These are phyloP conservation scores for Saitoella complicata DNA, from an alignment of 805 yeast genomes.

Conservation along the genomic window DNA sequence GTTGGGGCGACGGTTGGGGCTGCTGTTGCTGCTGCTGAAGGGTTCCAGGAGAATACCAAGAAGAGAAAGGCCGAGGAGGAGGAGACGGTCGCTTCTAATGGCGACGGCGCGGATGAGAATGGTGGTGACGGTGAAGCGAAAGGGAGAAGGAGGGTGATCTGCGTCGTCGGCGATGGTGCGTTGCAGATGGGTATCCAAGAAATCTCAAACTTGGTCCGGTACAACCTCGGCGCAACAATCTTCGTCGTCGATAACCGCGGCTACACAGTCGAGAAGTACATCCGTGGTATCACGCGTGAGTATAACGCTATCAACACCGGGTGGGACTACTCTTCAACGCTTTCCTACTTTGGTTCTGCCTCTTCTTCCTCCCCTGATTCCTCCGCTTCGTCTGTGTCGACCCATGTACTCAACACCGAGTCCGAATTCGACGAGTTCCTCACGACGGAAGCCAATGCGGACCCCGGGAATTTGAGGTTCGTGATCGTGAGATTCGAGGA, in stretches of 20 bases:
- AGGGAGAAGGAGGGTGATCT: constrained; percentile 36
- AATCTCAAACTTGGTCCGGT: constrained; percentile 44
- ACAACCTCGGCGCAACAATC: constrained; percentile 46
- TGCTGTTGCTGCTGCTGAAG: constrained; percentile 37
- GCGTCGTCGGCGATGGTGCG: constrained; percentile 84
- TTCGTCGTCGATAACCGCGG: constrained; percentile 73
- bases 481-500: constrained; percentile 44
- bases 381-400: constrained; percentile 10
- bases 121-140: too few species aligned
- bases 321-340: constrained; percentile 68
- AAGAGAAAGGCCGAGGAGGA: too few species aligned
- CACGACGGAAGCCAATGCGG: constrained; percentile 21
- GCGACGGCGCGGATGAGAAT: constrained; percentile 17
- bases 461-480: constrained; percentile 28
- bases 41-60: too few species aligned
- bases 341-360: constrained; percentile 44
- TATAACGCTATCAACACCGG: constrained; percentile 62
- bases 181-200: constrained; percentile 88
- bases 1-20: constrained; percentile 77
- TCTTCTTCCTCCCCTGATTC: too few species aligned
- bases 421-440: constrained; percentile 19
- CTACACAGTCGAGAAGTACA: constrained; percentile 76
- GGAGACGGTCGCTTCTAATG: too few species aligned
- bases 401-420: constrained; percentile 11
- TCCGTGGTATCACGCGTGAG: constrained; percentile 56